Evolutionary conservation across 345 rosid genomes (phyloP).

Genomic region (Murraya koenigii): DNA sequence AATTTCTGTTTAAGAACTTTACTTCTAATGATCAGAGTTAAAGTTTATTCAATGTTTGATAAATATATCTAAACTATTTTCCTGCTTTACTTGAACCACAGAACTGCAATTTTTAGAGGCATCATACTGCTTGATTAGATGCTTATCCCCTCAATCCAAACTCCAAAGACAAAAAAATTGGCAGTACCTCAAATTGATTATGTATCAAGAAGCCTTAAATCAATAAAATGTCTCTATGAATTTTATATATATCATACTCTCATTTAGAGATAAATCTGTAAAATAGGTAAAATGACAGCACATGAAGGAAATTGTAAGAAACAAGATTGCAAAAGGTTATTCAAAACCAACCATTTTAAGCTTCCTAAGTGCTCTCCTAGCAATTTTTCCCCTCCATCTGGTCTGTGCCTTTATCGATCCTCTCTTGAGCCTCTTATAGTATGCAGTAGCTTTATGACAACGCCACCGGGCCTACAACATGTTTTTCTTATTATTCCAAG

Average conservation of each 20-base stretch:
- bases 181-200: background rate
- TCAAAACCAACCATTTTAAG: slow-evolving; percentile 63
- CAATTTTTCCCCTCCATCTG: slow-evolving; percentile 78
- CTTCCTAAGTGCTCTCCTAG: slow-evolving; percentile 61
- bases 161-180: background rate
- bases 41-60: background rate
- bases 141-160: background rate
- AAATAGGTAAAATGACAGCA: background rate
- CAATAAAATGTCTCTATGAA: background rate
- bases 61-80: background rate
- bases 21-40: background rate
- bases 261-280: background rate
- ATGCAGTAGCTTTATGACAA: slow-evolving; percentile 48
- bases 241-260: background rate
- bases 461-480: slow-evolving; percentile 65
- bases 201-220: background rate
- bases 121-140: background rate
- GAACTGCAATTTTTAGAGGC: background rate
- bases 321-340: slow-evolving; percentile 6
- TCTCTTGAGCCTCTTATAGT: slow-evolving; percentile 61
- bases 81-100: background rate
- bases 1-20: background rate
- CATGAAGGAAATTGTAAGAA: background rate
- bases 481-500: slow-evolving; percentile 4
- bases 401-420: slow-evolving; percentile 61